These are phyloP conservation scores for Strobilomyces echinocephalus DNA, from an alignment of 768 basidiomycete genomes.

Conservation along the genomic window DNA sequence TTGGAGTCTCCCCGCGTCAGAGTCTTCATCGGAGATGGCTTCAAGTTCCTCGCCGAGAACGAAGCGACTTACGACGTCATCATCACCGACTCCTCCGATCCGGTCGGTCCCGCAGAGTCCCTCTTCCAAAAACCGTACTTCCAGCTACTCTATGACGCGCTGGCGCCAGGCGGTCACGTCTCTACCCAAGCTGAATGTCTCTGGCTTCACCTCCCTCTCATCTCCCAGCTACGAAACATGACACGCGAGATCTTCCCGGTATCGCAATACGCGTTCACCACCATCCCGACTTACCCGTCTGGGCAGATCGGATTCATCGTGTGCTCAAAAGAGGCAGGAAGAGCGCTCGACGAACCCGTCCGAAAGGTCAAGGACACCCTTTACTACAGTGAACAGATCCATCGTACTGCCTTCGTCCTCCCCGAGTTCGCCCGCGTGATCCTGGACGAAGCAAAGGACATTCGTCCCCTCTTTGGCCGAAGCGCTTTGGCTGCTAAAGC, in stretches of 20 bases:
- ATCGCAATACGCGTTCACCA: constrained; percentile 89
- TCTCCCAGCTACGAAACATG: constrained; percentile 66
- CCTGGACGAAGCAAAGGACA: constrained; percentile 66
- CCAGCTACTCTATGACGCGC: constrained; percentile 84
- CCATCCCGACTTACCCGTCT: constrained; percentile 97
- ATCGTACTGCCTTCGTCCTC: constrained; percentile 78
- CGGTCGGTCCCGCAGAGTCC: constrained; percentile 89
- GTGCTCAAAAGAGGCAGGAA: constrained; percentile 69
- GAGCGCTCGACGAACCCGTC: constrained; percentile 69
- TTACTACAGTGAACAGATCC: constrained; percentile 84
- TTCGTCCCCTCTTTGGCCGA: constrained; percentile 73
- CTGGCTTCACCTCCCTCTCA: constrained; percentile 90
- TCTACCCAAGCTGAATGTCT: constrained; percentile 95
- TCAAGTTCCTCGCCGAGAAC: constrained; percentile 92
- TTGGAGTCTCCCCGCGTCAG: constrained; percentile 76
- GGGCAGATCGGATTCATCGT: constrained; percentile 96
- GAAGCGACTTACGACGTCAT: constrained; percentile 90
- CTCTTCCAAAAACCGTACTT: constrained; percentile 99
- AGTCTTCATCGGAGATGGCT: constrained; percentile 89
- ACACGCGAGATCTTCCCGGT: constrained; percentile 73
- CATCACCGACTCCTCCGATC: constrained; percentile 98
- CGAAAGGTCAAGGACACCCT: constrained; percentile 64
- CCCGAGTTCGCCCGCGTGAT: constrained; percentile 86
- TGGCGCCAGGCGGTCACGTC: constrained; percentile 86
- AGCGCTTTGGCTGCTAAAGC: constrained; percentile 43